These are phyloP conservation scores for Tillandsia fasciculata DNA, from an alignment of 176 grass and related monocot genomes.

Conservation along the genomic window DNA sequence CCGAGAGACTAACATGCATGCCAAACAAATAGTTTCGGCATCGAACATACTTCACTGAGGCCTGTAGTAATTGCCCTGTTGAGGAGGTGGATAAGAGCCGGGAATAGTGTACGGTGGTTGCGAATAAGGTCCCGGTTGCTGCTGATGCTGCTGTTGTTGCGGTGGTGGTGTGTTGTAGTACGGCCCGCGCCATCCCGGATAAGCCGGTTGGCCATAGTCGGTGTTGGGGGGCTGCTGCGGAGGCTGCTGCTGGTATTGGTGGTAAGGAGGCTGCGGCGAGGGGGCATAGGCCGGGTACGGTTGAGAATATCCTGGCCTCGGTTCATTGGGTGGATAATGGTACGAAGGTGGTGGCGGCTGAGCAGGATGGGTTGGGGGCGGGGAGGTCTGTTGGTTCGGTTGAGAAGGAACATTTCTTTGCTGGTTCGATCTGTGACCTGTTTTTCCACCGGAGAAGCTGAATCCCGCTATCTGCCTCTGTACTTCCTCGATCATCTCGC, in stretches of 20 bases:
- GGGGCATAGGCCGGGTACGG: conserved; percentile 32
- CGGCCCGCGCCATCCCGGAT: conserved; percentile 81
- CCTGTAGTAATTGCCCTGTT: conserved; percentile 71
- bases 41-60: conserved; percentile 34
- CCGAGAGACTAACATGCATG: conserved; percentile 5
- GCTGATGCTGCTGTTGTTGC: conserved; percentile 36
- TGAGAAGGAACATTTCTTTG: conserved; percentile 43
- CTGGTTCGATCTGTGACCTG: conserved; percentile 15
- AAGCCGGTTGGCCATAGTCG: conserved; percentile 78
- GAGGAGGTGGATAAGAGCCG: conserved; percentile 40
- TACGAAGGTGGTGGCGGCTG: conserved; percentile 10
- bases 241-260: conserved; percentile 35
- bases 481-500: conserved; percentile 95
- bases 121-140: conserved; percentile 52
- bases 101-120: conserved; percentile 51
- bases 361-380: conserved; percentile 29
- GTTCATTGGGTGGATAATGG: conserved; percentile 11
- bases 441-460: conserved; percentile 47
- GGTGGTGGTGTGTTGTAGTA: conserved; percentile 56
- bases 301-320: conserved; percentile 51
- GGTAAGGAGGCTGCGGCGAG: conserved; percentile 33
- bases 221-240: conserved; percentile 27
- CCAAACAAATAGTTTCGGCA: conserved; percentile 9
- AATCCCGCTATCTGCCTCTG: conserved; percentile 84
- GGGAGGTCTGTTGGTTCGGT: conserved; percentile 36